Percentiles rank a stretch among this genome's conserved stretches.
phyloP scores from a whole-genome alignment of 2,329 filamentous ascomycete genomes.

The Sporothrix humicola region DNA sequence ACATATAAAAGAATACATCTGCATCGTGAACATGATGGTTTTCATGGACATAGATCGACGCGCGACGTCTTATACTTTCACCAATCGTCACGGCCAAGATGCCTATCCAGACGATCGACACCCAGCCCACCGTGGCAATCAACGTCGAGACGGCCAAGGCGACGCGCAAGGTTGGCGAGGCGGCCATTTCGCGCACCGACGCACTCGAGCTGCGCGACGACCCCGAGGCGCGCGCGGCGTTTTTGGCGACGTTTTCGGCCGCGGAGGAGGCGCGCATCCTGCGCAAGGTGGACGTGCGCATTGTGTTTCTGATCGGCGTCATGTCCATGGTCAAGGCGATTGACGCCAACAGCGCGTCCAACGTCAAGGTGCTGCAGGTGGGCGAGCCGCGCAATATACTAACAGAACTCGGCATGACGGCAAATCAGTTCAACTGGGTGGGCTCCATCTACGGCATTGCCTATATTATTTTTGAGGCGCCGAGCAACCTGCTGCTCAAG shows the following conservation, averaged over 20 bases:
- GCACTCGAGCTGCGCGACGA: constrained; percentile 35
- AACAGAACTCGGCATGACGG: constrained; percentile 48
- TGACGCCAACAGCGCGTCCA: constrained; percentile 22
- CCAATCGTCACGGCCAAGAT: neutral
- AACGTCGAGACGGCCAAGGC: neutral
- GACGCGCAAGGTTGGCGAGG: neutral
- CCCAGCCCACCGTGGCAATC: neutral
- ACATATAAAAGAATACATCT: neutral
- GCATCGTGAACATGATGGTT: neutral
- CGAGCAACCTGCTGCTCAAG: constrained; percentile 62
- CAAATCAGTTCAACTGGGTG: constrained; percentile 51
- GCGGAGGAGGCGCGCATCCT: constrained; percentile 49
- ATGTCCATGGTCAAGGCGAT: constrained; percentile 51
- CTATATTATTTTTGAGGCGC: constrained; percentile 50
- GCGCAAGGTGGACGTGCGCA: constrained; percentile 47
- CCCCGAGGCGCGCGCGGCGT: constrained; percentile 40
- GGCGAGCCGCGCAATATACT: constrained; percentile 48
- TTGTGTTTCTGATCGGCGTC: constrained; percentile 49
- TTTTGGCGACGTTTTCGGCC: constrained; percentile 48
- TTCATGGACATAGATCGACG: neutral
- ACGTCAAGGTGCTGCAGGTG: constrained; percentile 49
- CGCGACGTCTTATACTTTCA: neutral
- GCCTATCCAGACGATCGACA: neutral
- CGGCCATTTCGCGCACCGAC: neutral
- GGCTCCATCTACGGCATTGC: constrained; percentile 46